Percentiles rank a stretch among this genome's conserved stretches.
Conservation (phyloP, 2,329 filamentous ascomycete species). For the Didymellaceae sp. region DNA sequence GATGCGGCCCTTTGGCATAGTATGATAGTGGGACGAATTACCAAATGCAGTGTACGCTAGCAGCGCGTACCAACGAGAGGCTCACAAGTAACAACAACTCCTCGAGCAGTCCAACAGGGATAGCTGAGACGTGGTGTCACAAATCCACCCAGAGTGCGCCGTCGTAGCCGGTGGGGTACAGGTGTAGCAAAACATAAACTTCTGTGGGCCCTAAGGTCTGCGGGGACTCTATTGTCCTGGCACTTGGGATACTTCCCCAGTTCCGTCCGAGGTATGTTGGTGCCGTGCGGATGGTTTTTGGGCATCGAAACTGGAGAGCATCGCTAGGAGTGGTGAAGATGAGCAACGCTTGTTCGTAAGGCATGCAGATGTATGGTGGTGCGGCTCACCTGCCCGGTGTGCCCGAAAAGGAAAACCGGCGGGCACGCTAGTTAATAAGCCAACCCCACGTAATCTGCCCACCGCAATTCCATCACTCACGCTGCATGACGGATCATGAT, state of each 20-base stretch:
- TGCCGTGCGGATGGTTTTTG: slow-evolving; percentile 9
- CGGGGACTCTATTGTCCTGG: slow-evolving; percentile 9
- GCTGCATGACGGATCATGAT: slow-evolving; percentile 12
- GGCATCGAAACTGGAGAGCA: background rate
- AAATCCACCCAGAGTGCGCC: slow-evolving; percentile 4
- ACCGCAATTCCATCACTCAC: slow-evolving; percentile 9
- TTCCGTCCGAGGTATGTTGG: background rate
- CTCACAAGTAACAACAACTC: background rate
- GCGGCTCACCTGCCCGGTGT: slow-evolving; percentile 7
- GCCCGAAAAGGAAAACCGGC: slow-evolving; percentile 9
- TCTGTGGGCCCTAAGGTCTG: slow-evolving; percentile 13
- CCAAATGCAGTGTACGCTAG: slow-evolving; percentile 10
- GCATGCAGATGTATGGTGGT: slow-evolving; percentile 2
- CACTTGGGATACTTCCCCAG: slow-evolving; percentile 5
- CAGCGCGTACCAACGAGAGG: slow-evolving; percentile 13
- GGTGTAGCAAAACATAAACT: slow-evolving; percentile 7
- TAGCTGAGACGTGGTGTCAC: background rate
- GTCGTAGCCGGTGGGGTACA: slow-evolving; percentile 16
- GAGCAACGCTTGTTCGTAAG: slow-evolving; percentile 5
- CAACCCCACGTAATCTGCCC: slow-evolving; percentile 5
- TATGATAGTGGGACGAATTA: slow-evolving; percentile 12
- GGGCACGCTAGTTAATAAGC: slow-evolving; percentile 12
- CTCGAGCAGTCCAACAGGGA: slow-evolving; percentile 2
- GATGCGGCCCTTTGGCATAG: slow-evolving; percentile 14
- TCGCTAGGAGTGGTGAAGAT: slow-evolving; percentile 15